A percentile compares a stretch with the other conserved stretches of the same genome.
phyloP scores from a whole-genome alignment of 2,329 filamentous ascomycete genomes.

The Penicillium sp. region DNA sequence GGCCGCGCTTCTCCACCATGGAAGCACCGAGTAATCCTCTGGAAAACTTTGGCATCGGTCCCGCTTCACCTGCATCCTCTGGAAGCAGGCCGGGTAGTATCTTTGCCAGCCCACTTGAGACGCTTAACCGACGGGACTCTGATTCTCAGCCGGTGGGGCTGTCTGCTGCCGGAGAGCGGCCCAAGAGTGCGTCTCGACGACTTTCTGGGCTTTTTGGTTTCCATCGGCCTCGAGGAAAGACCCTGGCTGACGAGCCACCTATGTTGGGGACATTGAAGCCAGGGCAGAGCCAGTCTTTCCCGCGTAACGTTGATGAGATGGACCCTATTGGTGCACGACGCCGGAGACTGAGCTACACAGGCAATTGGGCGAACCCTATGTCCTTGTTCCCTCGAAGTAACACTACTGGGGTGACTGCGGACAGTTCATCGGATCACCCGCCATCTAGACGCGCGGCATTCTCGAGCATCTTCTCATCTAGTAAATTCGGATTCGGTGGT shows the following conservation, averaged over 20 bases:
- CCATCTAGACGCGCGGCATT: slow-evolving; percentile 50
- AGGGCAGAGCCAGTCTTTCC: slow-evolving; percentile 69
- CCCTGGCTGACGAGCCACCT: slow-evolving; percentile 63
- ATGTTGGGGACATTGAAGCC: slow-evolving; percentile 64
- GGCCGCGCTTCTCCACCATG: slow-evolving; percentile 39
- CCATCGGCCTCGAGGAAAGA: slow-evolving; percentile 67
- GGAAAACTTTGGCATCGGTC: slow-evolving; percentile 45
- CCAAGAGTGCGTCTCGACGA: slow-evolving; percentile 56
- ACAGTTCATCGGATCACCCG: slow-evolving; percentile 49
- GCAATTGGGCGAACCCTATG: slow-evolving; percentile 60
- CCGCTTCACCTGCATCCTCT: slow-evolving; percentile 54
- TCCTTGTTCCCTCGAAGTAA: slow-evolving; percentile 55
- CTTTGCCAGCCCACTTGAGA: slow-evolving; percentile 56
- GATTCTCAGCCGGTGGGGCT: slow-evolving; percentile 44
- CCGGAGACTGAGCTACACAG: slow-evolving; percentile 63
- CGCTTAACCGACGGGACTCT: slow-evolving; percentile 45
- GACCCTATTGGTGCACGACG: slow-evolving; percentile 58
- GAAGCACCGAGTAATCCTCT: slow-evolving; percentile 39
- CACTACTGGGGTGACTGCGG: slow-evolving; percentile 49
- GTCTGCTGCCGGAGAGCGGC: slow-evolving; percentile 40
- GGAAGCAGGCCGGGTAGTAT: slow-evolving; percentile 51
- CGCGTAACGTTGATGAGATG: slow-evolving; percentile 59
- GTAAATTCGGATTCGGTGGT: slow-evolving; percentile 46
- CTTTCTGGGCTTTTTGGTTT: slow-evolving; percentile 64
- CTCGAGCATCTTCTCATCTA: slow-evolving; percentile 52